phyloP scores from a whole-genome alignment of 441 rosid species.

The Melastoma candidum region DNA sequence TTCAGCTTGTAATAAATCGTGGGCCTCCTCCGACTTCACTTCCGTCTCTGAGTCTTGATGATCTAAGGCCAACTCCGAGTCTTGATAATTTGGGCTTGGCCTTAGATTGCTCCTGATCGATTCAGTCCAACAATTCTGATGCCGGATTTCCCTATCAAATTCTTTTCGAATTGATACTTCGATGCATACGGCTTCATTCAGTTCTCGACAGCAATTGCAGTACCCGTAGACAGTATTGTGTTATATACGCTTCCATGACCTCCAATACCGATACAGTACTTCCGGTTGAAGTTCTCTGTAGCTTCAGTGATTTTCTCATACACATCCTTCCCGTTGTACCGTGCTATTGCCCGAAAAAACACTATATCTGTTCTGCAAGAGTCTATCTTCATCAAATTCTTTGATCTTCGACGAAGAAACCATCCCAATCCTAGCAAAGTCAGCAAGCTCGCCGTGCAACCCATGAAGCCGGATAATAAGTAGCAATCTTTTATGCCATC shows the following conservation, averaged over 20 bases:
- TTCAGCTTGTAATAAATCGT: no score
- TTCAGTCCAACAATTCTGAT: no score
- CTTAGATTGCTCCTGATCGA: no score
- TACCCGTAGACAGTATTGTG: conserved; percentile 22
- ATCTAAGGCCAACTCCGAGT: no score
- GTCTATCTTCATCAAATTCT: not conserved
- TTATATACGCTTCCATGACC: conserved; percentile 31
- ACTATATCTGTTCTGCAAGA: not conserved
- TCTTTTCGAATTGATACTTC: not conserved
- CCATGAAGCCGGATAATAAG: conserved; percentile 8
- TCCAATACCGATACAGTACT: conserved; percentile 26
- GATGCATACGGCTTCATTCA: conserved; percentile 1
- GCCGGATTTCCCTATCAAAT: not conserved
- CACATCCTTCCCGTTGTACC: conserved; percentile 21
- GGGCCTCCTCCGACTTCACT: no score
- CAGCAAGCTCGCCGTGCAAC: not conserved
- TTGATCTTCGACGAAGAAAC: not conserved
- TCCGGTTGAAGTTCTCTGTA: conserved; percentile 22
- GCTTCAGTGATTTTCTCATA: conserved; percentile 1
- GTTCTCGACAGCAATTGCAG: conserved; percentile 26
- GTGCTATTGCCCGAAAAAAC: conserved; percentile 17
- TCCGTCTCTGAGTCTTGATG: no score
- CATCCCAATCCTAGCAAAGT: not conserved
- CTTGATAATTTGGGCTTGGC: no score
- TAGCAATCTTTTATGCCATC: conserved; percentile 1